Base-by-base conservation (phyloP, 768 basidiomycete genomes). In the Mycena venus region DNA sequence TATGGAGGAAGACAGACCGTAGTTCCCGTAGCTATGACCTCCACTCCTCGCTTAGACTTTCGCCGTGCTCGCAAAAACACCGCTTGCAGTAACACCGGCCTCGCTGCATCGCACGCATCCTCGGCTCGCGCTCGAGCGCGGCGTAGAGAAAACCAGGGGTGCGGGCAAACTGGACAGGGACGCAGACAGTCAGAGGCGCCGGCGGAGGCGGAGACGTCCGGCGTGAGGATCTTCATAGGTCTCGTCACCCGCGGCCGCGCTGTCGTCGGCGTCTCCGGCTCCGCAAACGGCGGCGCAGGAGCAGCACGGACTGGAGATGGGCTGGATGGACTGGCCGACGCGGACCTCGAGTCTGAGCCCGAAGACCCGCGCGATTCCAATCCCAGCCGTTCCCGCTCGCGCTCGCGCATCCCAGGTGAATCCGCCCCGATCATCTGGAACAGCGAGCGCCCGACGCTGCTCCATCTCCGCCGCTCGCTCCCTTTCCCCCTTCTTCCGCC, bases 71-170 rank as follows among this genome's bases (percentile, higher is more conserved):
- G n/a, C n/a, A n/a, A n/a, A n/a, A n/a, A n/a, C n/a, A n/a, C n/a
- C n/a, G n/a, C n/a, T n/a, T n/a, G n/a, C n/a, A n/a, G n/a, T n/a
- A n/a, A 99, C 10, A 96, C 84, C 1, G 97, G 96, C 11, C 96
- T 94, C 15, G 94, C 90, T 0, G 95, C 90, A 83, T 99, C 98
- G 79, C 98, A 99, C 0, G 98, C 98, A 83, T 99, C 92, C 89
- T 93, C 56, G 95, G 87, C 15, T 94, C 89, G 51, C 95, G 90
- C 80, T 99, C 98, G 9, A 91, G n/a, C n/a, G 85, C 0, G 92
- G 87, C 0, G 96, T 95, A 11, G 95, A 94, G 82, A 99, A 98
- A n/a, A 95, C 94, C 53, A 95, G 90, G 0, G 96, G 91, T 0
- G 92, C 90, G 0, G 92, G 92, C 4, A 91, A 89, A 31, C 82